Percentiles rank a stretch among this genome's conserved stretches.
phyloP scores from a whole-genome alignment of 2,329 filamentous ascomycete genomes.

The Laburnicola sp. region DNA sequence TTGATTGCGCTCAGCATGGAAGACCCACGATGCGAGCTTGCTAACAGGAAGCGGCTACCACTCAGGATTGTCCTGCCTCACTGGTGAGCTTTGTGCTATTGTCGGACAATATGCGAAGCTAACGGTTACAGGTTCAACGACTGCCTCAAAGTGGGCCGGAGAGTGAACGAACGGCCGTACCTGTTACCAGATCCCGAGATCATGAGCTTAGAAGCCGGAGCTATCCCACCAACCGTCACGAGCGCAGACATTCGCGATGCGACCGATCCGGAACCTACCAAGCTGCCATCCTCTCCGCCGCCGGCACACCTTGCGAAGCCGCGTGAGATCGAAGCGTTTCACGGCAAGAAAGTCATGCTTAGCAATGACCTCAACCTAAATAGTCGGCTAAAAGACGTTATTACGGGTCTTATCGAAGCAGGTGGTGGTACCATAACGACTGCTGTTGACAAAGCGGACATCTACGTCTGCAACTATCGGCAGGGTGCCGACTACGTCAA shows the following conservation, averaged over 20 bases:
- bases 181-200: constrained; percentile 83
- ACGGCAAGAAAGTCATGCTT: constrained; percentile 75
- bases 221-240: constrained; percentile 53
- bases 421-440: constrained; percentile 72
- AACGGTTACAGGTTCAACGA: constrained; percentile 78
- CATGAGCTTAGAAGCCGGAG: constrained; percentile 48
- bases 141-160: constrained; percentile 87
- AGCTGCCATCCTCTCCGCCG: constrained; percentile 24
- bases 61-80: constrained; percentile 89
- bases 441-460: constrained; percentile 71
- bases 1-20: constrained; percentile 80
- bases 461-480: constrained; percentile 85
- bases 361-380: constrained; percentile 73
- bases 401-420: constrained; percentile 69
- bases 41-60: constrained; percentile 65
- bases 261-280: constrained; percentile 35
- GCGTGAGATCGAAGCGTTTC: constrained; percentile 64
- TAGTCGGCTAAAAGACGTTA: constrained; percentile 64
- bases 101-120: neutral
- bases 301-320: constrained; percentile 26
- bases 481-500: constrained; percentile 76
- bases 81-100: constrained; percentile 62
- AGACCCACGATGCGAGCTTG: constrained; percentile 69
- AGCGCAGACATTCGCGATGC: constrained; percentile 41
- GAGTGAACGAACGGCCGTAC: constrained; percentile 88